A percentile compares a stretch with the other conserved stretches of the same genome.
Evolutionary conservation across 2,329 filamentous ascomycete species (phyloP).

Genomic region (Botrytis deweyae): DNA sequence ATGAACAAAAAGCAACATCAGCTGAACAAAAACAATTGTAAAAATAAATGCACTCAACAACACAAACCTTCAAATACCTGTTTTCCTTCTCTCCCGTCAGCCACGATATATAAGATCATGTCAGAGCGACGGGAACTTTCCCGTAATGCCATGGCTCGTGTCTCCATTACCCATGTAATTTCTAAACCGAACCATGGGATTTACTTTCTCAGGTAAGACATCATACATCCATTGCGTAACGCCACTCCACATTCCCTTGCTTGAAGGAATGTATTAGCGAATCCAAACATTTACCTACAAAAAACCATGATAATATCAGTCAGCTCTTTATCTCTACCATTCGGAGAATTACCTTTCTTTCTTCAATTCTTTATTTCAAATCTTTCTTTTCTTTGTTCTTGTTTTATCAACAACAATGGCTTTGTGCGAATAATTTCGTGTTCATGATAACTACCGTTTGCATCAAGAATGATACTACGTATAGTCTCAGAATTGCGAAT

Average conservation of each 20-base stretch:
- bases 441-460: slow-evolving; percentile 10
- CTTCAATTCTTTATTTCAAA: not conserved
- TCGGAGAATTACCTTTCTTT: slow-evolving; percentile 9
- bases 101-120: not conserved
- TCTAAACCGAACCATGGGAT: slow-evolving; percentile 6
- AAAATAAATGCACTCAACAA: not conserved
- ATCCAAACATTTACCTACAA: not conserved
- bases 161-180: not conserved
- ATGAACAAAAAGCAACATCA: not conserved
- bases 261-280: not conserved
- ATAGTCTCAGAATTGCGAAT: slow-evolving; percentile 4
- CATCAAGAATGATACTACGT: slow-evolving; percentile 18
- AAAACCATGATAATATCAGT: slow-evolving; percentile 4
- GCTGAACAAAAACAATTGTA: not conserved
- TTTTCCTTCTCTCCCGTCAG: not conserved
- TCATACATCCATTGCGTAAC: not conserved
- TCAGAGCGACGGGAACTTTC: slow-evolving; percentile 1
- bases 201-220: not conserved
- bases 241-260: slow-evolving; percentile 5
- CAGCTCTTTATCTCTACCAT: not conserved
- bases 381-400: slow-evolving; percentile 5
- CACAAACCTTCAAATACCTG: not conserved
- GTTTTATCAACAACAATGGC: not conserved
- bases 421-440: not conserved
- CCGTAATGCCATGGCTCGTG: not conserved